Percentiles rank a stretch among this genome's conserved stretches.
These are phyloP conservation scores for Gillenia trifoliata DNA, from an alignment of 306 rosid genomes.

Conservation along the genomic window DNA sequence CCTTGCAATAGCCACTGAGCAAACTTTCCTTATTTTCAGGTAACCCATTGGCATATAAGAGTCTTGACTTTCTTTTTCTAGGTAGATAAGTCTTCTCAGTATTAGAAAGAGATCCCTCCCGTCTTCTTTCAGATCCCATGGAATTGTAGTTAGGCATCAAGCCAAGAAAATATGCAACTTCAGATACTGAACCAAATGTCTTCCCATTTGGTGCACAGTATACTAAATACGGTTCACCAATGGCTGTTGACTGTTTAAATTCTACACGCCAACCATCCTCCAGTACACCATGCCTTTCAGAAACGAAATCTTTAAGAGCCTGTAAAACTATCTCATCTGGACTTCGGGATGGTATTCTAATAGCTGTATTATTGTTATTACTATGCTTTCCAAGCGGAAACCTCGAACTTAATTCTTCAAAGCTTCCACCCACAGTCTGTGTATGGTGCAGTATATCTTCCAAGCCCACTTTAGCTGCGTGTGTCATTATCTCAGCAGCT, in stretches of 20 bases:
- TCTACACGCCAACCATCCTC: slow-evolving; percentile 99
- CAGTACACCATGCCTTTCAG: slow-evolving; percentile 77
- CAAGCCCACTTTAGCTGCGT: slow-evolving; percentile 55
- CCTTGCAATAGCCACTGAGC: slow-evolving; percentile 38
- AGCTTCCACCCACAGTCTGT: slow-evolving; percentile 42
- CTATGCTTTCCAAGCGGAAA: slow-evolving; percentile 54
- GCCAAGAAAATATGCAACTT: slow-evolving; percentile 89
- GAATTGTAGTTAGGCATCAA: slow-evolving; percentile 54
- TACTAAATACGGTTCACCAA: slow-evolving; percentile 72
- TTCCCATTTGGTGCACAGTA: slow-evolving; percentile 96
- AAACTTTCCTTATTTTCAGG: slow-evolving; percentile 49
- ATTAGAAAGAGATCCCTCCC: slow-evolving; percentile 46
- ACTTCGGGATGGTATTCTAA: slow-evolving; percentile 45
- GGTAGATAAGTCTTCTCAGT: slow-evolving; percentile 46
- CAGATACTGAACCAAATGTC: slow-evolving; percentile 86
- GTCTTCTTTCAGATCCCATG: slow-evolving; percentile 52
- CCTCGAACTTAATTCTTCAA: slow-evolving; percentile 55
- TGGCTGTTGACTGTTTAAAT: slow-evolving; percentile 56
- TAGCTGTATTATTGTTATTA: slow-evolving; percentile 45
- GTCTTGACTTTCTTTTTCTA: slow-evolving; percentile 64
- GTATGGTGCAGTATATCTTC: slow-evolving; percentile 67
- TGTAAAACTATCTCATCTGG: slow-evolving; percentile 66
- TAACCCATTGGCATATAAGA: slow-evolving; percentile 54
- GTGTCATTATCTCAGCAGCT: slow-evolving; percentile 52
- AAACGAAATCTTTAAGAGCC: slow-evolving; percentile 86